Base-by-base conservation (phyloP, 208 protist species). In the Trichomonas vaginalis region DNA sequence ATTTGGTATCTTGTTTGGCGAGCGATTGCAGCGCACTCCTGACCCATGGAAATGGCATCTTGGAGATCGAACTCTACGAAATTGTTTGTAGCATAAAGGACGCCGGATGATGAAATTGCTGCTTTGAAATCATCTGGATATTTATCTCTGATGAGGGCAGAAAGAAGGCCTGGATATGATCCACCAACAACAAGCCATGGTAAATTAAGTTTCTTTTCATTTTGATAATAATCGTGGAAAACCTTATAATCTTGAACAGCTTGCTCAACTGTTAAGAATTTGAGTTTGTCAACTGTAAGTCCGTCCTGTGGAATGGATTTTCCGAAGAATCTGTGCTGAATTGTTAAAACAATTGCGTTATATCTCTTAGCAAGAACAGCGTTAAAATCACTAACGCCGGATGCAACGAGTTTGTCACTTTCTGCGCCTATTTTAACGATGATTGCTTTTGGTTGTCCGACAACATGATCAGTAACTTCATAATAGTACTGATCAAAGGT, bases 101-200 rank as follows among this genome's bases (percentile, higher is more conserved):
- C 86, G 15, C 86, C 86, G n/a, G 86, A 42, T 51, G 86, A 92
- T 39, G 86, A 92, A 39, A 51, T 56, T 8, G 86, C 86, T 21
- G 86, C 86, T 6, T 35, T 42, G n/a, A 92, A 92, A 39, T 92
- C 27, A 51, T 48, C 32, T 17, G 86, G 86, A 51, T 49, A 92
- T 56, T 17, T 23, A 10, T 92, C 45, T 39, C 40, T 23, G 21
- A 39, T 15, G n/a, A 49, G 37, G 17, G 86, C 86, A 48, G 86
- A 92, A 3, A 92, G n/a, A 51, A 92, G 86, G 4, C 86, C 86
- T 51, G 86, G 86, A 51, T 92, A 92, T 14, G 86, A 92, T 1
- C 86, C 86, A 39, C 86, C 86, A 40, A 92, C 45, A 17, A 92
- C 45, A 92, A 92, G 86, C 86, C 86, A 92, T 51, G 86, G 86